phyloP scores from a whole-genome alignment of 75 land plant genomes.

The Pinus taeda region DNA sequence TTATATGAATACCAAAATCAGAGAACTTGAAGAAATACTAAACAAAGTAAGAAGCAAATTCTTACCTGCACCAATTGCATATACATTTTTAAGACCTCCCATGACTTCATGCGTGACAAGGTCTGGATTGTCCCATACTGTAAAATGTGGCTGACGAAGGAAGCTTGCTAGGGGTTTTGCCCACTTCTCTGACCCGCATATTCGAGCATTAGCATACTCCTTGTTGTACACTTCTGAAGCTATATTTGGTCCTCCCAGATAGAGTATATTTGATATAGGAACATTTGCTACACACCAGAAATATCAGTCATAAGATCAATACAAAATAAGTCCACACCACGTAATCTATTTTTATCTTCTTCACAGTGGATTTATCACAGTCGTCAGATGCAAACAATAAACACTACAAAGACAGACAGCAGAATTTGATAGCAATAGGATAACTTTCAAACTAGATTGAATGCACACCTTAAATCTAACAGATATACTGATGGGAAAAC shows the following conservation, averaged over 20 bases:
- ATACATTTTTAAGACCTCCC: conserved; percentile 98
- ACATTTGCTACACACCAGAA: conserved; percentile 61
- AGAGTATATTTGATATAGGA: conserved; percentile 86
- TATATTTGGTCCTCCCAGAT: conserved; percentile 98
- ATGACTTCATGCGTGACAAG: conserved; percentile 96
- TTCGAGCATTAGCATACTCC: conserved; percentile 98
- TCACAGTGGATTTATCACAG: background rate
- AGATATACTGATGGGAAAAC: background rate
- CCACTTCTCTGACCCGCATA: conserved; percentile 96
- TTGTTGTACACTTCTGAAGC: conserved; percentile 96
- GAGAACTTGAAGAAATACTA: background rate
- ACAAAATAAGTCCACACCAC: background rate
- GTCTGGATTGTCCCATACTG: conserved; percentile 96
- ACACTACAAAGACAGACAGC: background rate
- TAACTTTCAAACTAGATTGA: background rate
- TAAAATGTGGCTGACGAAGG: conserved; percentile 93
- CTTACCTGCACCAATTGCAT: conserved; percentile 98
- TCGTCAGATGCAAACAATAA: background rate
- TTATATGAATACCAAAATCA: background rate
- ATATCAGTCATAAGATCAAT: background rate
- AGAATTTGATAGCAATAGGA: background rate
- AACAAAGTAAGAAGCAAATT: background rate
- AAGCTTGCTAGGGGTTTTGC: conserved; percentile 90
- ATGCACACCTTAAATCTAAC: background rate
- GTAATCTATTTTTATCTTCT: background rate